Evolutionary conservation across 1,284 basidiomycete genomes (phyloP).

Genomic region (Austroboletus novae-zelandiae): DNA sequence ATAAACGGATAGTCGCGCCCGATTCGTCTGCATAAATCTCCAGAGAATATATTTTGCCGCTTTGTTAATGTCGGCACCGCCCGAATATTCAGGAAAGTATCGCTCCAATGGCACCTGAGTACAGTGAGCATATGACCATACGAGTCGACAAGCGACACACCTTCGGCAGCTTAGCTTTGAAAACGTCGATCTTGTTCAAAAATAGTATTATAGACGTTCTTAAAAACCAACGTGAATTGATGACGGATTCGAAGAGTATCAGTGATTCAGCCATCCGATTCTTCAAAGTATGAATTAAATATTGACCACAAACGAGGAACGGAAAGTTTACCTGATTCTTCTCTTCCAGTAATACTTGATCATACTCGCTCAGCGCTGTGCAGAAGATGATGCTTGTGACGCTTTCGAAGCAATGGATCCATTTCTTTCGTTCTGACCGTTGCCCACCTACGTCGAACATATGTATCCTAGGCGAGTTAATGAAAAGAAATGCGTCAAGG

Average conservation of each 20-base stretch:
- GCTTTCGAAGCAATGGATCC: constrained; percentile 93
- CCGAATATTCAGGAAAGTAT: constrained; percentile 95
- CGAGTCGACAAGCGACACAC: constrained; percentile 29
- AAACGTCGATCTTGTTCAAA: constrained; percentile 95
- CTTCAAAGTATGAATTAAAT: constrained; percentile 37
- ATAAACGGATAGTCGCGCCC: constrained; percentile 85
- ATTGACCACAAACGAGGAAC: constrained; percentile 19
- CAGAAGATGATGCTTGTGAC: constrained; percentile 97
- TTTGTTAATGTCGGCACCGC: constrained; percentile 94
- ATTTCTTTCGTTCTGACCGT: constrained; percentile 91
- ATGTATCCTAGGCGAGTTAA: constrained; percentile 62
- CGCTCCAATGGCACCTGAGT: constrained; percentile 74
- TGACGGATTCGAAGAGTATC: constrained; percentile 91
- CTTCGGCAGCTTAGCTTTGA: constrained; percentile 91
- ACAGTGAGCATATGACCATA: constrained; percentile 1
- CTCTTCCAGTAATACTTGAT: constrained; percentile 84
- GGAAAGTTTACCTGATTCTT: constrained; percentile 63
- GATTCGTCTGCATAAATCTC: constrained; percentile 95
- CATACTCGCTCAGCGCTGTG: constrained; percentile 92
- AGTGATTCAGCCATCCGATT: constrained; percentile 96
- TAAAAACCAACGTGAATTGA: constrained; percentile 98
- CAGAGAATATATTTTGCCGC: constrained; percentile 97
- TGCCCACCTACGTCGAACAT: constrained; percentile 97
- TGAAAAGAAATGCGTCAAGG: constrained; percentile 43
- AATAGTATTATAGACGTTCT: constrained; percentile 92